phyloP scores from a whole-genome alignment of 2,329 filamentous ascomycete species.

The Macrophomina tecta region DNA sequence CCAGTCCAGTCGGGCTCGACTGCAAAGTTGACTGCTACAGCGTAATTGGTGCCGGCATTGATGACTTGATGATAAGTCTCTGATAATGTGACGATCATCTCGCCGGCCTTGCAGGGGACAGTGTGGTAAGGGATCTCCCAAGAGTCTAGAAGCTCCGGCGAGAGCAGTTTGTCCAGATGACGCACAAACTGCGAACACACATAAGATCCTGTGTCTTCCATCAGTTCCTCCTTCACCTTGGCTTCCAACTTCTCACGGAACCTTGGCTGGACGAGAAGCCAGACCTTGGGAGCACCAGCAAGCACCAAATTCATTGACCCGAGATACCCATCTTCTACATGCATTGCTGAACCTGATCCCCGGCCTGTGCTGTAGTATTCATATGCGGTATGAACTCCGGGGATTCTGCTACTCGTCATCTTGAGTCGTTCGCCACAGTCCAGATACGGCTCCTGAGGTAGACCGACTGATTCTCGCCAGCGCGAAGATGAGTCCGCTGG shows the following conservation, averaged over 20 bases:
- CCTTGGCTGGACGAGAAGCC: not conserved
- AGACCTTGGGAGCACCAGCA: not conserved
- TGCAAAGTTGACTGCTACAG: not conserved
- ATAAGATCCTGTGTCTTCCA: not conserved
- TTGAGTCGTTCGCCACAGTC: not conserved
- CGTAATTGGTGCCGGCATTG: not conserved
- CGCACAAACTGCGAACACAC: not conserved
- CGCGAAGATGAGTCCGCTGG: not conserved
- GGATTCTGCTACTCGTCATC: not conserved
- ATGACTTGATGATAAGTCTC: not conserved
- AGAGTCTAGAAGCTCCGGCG: not conserved
- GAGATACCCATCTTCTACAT: not conserved
- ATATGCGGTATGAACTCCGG: not conserved
- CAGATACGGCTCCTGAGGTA: not conserved
- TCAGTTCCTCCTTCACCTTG: not conserved
- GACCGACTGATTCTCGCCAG: not conserved
- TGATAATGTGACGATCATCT: not conserved
- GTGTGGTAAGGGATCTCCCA: not conserved
- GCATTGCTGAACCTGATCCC: not conserved
- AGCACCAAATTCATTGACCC: not conserved
- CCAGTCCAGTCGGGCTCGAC: not conserved
- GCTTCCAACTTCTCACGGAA: not conserved
- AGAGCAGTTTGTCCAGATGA: not conserved
- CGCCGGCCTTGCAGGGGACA: not conserved
- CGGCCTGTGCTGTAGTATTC: not conserved